Conservation (phyloP, 768 basidiomycete genomes). For the Phylloporus sp. region DNA sequence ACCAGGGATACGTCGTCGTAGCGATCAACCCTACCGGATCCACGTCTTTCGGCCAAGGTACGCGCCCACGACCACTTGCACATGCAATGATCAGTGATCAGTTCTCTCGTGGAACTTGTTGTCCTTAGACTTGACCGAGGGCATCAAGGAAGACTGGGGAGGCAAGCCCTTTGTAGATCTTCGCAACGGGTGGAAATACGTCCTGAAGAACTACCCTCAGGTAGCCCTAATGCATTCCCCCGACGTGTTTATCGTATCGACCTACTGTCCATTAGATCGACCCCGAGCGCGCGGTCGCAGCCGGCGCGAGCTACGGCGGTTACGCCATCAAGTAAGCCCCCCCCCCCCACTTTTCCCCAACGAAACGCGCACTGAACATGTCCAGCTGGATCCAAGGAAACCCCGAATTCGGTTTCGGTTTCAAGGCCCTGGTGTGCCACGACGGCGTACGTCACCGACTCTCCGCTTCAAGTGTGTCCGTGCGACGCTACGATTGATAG, state of each 20-base stretch:
- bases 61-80: not conserved
- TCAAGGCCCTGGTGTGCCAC: constrained; percentile 90
- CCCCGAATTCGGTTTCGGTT: constrained; percentile 79
- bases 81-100: not conserved
- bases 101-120: not conserved
- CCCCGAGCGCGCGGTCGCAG: constrained; percentile 62
- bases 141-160: constrained; percentile 77
- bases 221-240: constrained; percentile 35
- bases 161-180: constrained; percentile 81
- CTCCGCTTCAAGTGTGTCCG: too few species aligned
- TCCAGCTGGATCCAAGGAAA: constrained; percentile 98
- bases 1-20: constrained; percentile 85
- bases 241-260: not conserved
- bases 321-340: constrained; percentile 75
- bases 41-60: constrained; percentile 88
- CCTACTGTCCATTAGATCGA: too few species aligned
- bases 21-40: constrained; percentile 92
- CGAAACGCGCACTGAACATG: too few species aligned
- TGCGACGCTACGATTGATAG: constrained; percentile 36
- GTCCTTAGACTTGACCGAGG: constrained; percentile 75
- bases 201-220: constrained; percentile 63
- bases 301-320: constrained; percentile 84
- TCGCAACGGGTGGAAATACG: constrained; percentile 67
- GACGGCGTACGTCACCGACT: constrained; percentile 87
- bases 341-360: not conserved